Percentiles rank a stretch among this genome's conserved stretches.
Evolutionary conservation across 225 moss, liverwort and hornwort genomes (phyloP).

Genomic region (Pseudisothecium myosuroides): DNA sequence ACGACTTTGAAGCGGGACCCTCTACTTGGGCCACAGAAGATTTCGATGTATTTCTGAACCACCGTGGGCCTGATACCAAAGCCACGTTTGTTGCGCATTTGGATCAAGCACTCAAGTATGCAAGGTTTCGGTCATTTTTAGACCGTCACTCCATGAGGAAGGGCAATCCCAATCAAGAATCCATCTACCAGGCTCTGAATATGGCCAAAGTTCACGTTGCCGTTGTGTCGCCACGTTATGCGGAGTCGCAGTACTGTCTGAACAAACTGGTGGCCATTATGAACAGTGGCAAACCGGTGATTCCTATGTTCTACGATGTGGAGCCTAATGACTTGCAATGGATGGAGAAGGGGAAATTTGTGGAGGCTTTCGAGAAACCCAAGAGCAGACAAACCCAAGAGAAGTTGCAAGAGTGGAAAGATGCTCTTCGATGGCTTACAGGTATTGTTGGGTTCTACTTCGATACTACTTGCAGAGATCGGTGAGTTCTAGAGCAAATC

Average conservation of each 20-base stretch:
- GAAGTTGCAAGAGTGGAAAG: not conserved
- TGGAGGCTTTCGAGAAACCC: not conserved
- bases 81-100: not conserved
- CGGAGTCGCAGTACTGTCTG: not conserved
- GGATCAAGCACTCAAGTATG: not conserved
- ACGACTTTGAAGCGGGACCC: not conserved
- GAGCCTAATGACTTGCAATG: not conserved
- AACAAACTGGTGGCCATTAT: not conserved
- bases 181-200: not conserved
- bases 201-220: not conserved
- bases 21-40: not conserved
- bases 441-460: not conserved
- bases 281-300: not conserved
- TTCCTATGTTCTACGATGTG: not conserved
- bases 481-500: not conserved
- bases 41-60: not conserved
- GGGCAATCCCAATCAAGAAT: not conserved
- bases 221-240: not conserved
- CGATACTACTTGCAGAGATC: accelerated
- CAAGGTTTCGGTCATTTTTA: not conserved
- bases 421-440: not conserved
- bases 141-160: accelerated
- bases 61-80: not conserved
- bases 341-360: not conserved
- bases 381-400: not conserved